Evolutionary conservation across 106 monocot genomes (phyloP).

Genomic region (Allium cepa): DNA sequence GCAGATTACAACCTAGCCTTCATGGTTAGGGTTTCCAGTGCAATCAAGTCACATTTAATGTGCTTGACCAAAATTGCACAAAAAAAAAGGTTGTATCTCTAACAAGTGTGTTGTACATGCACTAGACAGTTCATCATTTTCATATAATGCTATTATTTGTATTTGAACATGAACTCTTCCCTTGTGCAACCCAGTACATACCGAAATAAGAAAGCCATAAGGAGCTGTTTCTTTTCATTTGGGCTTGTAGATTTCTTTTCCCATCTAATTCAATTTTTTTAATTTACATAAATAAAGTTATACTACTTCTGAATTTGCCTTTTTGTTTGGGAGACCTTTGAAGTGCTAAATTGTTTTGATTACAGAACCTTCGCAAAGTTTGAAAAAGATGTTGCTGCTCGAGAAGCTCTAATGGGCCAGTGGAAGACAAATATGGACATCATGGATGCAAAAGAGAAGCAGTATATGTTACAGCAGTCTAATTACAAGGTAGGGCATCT

Average conservation of each 20-base stretch:
- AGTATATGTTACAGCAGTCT: slow-evolving; percentile 66
- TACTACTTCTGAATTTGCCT: not conserved
- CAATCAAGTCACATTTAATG: too few relatives aligned
- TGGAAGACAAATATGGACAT: slow-evolving; percentile 92
- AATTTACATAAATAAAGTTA: not conserved
- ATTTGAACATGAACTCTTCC: too few relatives aligned
- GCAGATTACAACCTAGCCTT: too few relatives aligned
- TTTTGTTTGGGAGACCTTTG: not conserved
- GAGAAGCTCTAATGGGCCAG: slow-evolving; percentile 70
- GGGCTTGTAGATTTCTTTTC: not conserved
- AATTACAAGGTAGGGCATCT: slow-evolving; percentile 71
- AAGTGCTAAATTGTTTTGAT: not conserved
- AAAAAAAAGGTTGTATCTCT: too few relatives aligned
- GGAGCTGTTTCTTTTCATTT: too few relatives aligned
- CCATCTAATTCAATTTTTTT: not conserved
- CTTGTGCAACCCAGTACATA: too few relatives aligned
- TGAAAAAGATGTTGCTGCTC: slow-evolving; percentile 68
- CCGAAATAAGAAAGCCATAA: too few relatives aligned
- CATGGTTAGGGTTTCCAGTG: too few relatives aligned
- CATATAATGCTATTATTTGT: too few relatives aligned
- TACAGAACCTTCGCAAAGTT: slow-evolving; percentile 64
- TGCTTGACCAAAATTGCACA: too few relatives aligned
- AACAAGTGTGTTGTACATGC: too few relatives aligned
- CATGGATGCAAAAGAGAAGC: slow-evolving; percentile 86
- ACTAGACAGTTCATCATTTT: too few relatives aligned